A percentile compares a stretch with the other conserved stretches of the same genome.
Conservation (phyloP, 768 basidiomycete genomes). For the Daedalea quercina region DNA sequence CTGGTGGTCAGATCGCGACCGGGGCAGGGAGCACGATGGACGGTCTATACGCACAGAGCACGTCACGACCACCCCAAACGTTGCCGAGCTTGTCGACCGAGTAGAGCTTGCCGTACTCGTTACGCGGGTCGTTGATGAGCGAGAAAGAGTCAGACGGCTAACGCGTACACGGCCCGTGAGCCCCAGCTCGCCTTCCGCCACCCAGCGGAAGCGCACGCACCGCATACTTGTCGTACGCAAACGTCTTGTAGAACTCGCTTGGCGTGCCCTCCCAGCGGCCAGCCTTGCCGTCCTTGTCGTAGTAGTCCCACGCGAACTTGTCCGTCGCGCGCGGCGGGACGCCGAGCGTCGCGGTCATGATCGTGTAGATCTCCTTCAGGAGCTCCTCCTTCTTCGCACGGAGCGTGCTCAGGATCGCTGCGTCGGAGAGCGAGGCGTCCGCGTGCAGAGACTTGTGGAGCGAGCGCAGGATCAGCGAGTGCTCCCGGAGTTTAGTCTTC, state of each 20-base stretch:
- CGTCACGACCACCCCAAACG: conserved; percentile 79
- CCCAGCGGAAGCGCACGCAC: conserved; percentile 7
- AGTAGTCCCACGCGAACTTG: conserved; percentile 84
- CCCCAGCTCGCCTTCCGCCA: not conserved
- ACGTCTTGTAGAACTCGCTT: conserved; percentile 61
- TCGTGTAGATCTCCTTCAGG: conserved; percentile 76
- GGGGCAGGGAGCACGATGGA: not conserved
- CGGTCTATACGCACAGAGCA: conserved; percentile 52
- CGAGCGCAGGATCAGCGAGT: conserved; percentile 73
- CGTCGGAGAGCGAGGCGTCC: conserved; percentile 31
- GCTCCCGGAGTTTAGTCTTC: conserved; percentile 88
- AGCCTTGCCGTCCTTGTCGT: conserved; percentile 71
- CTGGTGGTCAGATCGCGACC: not conserved
- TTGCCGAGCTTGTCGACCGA: conserved; percentile 93
- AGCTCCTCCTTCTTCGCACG: conserved; percentile 82
- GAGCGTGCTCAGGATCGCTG: conserved; percentile 44
- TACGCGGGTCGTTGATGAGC: conserved; percentile 91
- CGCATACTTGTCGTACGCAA: conserved; percentile 25
- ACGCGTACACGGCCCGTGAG: not conserved
- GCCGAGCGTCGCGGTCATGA: conserved; percentile 82
- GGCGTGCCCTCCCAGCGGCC: conserved; percentile 78
- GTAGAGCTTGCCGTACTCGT: conserved; percentile 75
- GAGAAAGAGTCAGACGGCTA: conserved; percentile 79
- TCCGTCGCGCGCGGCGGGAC: conserved; percentile 72
- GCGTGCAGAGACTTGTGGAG: conserved; percentile 49